Base-by-base conservation (phyloP, 345 rosid species). In the Dimocarpus longan region DNA sequence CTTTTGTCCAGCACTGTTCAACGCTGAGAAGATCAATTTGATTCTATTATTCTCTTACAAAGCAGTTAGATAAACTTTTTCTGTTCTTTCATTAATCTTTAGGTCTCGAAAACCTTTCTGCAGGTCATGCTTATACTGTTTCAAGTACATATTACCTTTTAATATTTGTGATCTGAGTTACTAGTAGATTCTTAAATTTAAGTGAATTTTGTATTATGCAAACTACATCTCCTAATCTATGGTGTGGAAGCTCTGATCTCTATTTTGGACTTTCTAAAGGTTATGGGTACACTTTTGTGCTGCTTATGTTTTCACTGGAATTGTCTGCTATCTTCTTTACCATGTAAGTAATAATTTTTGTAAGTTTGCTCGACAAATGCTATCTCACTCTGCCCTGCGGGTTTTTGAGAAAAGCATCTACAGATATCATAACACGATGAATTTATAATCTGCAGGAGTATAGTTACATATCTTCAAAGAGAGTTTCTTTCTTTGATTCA, bases 261-360 rank as follows among this genome's bases (percentile, higher is more conserved):
- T 68, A 54, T 70, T 66, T 87, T 81, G 76, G 54, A 70, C 74
- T 68, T 80, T 79, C 75, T 87, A 84, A 88, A 95, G 99, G 99
- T 79, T 95, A 78, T 95, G 98, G 99, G 71, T 92, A 80, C 99
- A 93, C 91, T 95, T 95, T 82, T 90, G 88, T 75, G 97, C 99
- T 54, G 91, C 89, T 73, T 95, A 95, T 86, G 71, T 91, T 79
- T 91, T 95, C 86, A 91, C 99, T 0, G 95, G 87, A 50, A 84
- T 88, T 86, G 98, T 95, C 79, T 93, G 99, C 93, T 91, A 83
- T 85, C 91, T 95, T 80, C 97, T 95, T 68, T 91, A 90, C 83
- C 48, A 13, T 73, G 98, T 95, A 87, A 93, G 98, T 84, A 65
- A 21, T 9, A 59, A 21, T 19, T 21, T 59, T 59, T 7, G 57